Percentiles rank a stretch among this genome's conserved stretches.
Evolutionary conservation across 805 yeast genomes (phyloP).

Genomic region (Maudiozyma barnettii): DNA sequence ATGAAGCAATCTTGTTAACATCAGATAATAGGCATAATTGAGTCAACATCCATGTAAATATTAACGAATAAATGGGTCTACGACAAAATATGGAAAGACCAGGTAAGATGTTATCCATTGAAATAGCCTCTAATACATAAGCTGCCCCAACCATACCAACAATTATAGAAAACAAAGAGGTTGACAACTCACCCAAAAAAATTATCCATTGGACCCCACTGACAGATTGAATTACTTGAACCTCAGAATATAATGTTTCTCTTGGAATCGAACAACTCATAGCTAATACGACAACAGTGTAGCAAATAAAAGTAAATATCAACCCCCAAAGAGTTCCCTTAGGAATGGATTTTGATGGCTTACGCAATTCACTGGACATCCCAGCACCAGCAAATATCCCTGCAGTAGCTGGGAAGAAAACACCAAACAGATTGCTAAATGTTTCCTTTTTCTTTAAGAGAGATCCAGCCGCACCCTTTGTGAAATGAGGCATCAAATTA

Average conservation of each 20-base stretch:
- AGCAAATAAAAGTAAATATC: constrained; percentile 63
- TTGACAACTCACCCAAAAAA: constrained; percentile 82
- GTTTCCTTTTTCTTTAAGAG: constrained; percentile 53
- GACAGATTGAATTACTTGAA: constrained; percentile 77
- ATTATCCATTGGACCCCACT: constrained; percentile 60
- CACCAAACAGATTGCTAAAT: constrained; percentile 81
- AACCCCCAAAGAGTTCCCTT: constrained; percentile 87
- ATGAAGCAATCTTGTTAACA: constrained; percentile 86
- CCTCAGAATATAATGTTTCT: constrained; percentile 62
- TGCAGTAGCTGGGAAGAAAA: constrained; percentile 96
- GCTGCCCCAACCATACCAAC: constrained; percentile 97
- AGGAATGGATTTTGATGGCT: constrained; percentile 86
- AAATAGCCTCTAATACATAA: constrained; percentile 79
- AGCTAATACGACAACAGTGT: constrained; percentile 69
- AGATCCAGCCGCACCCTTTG: constrained; percentile 90
- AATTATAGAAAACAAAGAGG: constrained; percentile 83
- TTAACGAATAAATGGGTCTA: constrained; percentile 58
- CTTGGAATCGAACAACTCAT: constrained; percentile 79
- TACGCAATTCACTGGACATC: constrained; percentile 87
- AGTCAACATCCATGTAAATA: constrained; percentile 71
- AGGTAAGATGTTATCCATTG: constrained; percentile 83
- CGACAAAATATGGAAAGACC: constrained; percentile 54
- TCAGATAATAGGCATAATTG: constrained; percentile 84
- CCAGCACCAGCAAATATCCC: constrained; percentile 98
- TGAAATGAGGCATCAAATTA: constrained; percentile 72